Evolutionary conservation across 495 filamentous ascomycete genomes (phyloP), one percentile per base, ranked within the genome.

Genomic region (Neurospora sublineolata): DNA sequence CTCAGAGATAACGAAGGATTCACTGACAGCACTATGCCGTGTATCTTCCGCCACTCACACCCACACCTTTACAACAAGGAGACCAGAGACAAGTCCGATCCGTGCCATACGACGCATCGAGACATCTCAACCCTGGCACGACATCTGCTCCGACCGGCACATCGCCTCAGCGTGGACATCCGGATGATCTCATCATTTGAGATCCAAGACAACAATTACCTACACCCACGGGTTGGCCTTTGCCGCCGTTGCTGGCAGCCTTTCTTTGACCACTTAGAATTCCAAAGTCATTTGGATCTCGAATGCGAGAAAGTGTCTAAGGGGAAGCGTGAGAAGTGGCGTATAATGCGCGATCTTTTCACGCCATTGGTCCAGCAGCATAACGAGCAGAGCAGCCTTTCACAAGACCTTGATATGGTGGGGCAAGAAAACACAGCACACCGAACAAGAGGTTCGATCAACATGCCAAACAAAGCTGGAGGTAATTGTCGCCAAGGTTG

Each of bases 101-200:
- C 79, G 0, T 81, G 79, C 70, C 79, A 81, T 52, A 76, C 79
- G 9, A 27, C 71, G n/a, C 79, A 80, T 69, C 74, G 76, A 69
- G 77, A 81, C 23, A 80, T 81, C 67, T 80, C 79, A 10, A 80
- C 78, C 42, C 73, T 81, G 30, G 78, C 79, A 9, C 78, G 79
- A 36, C 79, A 81, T 64, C 71, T 81, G 2, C 72, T 72, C 27
- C 68, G 79, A 42, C 76, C 78, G 8, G 77, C 79, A 18, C 79
- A 81, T 58, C 72, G 78, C 33, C 75, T 81, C 18, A 46, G 68
- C 5, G 79, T 81, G 33, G 75, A 73, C 8, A 71, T 75, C 1
- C 74, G 76, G 10, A 37, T 69, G 37, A 77, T 81, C 10, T 80
- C 77, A 2, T 79, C 78, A 10, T 81, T 81, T 58, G 76, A 77